These are phyloP conservation scores for Rhazya stricta DNA, from an alignment of 257 asterid species.

Conservation along the genomic window DNA sequence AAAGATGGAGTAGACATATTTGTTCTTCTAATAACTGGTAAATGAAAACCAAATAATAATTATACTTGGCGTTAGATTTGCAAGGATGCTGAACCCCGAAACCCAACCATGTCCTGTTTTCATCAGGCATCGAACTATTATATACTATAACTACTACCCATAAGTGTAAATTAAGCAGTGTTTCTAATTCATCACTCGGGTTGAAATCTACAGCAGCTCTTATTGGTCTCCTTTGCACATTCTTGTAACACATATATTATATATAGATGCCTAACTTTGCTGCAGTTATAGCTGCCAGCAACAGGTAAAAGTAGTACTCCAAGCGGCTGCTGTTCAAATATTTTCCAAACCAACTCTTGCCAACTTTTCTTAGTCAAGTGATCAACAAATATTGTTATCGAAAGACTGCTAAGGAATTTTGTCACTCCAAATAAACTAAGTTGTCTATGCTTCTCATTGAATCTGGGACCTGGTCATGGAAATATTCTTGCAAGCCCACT, in stretches of 20 bases:
- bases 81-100: too few relatives aligned
- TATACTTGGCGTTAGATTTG: too few relatives aligned
- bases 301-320: conserved; percentile 35
- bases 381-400: conserved; percentile 69
- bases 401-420: conserved; percentile 54
- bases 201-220: conserved; percentile 47
- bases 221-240: conserved; percentile 35
- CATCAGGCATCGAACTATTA: too few relatives aligned
- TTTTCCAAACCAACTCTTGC: conserved; percentile 47
- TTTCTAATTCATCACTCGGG: conserved; percentile 22
- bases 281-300: conserved; percentile 47
- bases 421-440: conserved; percentile 67
- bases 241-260: too few relatives aligned
- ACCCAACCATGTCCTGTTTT: too few relatives aligned
- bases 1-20: too few relatives aligned
- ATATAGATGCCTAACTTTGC: conserved; percentile 41
- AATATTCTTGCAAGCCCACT: conserved; percentile 82
- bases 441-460: conserved; percentile 84
- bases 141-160: too few relatives aligned
- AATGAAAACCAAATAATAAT: too few relatives aligned
- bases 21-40: too few relatives aligned
- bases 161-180: conserved; percentile 21
- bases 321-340: conserved; percentile 34
- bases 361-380: conserved; percentile 37
- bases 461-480: conserved; percentile 84